Evolutionary conservation across 495 filamentous ascomycete genomes (phyloP).

Genomic region (Hypoxylon lienhwacheense): DNA sequence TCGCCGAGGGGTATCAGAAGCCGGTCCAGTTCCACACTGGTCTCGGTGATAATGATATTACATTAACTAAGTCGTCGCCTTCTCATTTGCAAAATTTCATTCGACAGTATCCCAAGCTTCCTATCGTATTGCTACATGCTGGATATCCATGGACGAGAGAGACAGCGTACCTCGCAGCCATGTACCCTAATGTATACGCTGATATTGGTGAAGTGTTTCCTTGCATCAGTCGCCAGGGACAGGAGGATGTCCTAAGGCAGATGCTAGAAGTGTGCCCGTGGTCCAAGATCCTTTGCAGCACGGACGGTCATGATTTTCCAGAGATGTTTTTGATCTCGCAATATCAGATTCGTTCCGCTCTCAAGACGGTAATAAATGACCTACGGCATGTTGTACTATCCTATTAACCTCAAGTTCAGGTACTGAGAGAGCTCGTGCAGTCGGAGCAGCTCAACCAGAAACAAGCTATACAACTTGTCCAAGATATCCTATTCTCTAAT

Average conservation of each 20-base stretch:
- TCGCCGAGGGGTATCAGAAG: slow-evolving; percentile 54
- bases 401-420: slow-evolving; percentile 41
- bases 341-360: slow-evolving; percentile 72
- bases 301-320: slow-evolving; percentile 80
- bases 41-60: slow-evolving; percentile 82
- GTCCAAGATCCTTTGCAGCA: slow-evolving; percentile 81
- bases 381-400: neutral
- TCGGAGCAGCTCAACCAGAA: slow-evolving; percentile 56
- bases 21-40: slow-evolving; percentile 89
- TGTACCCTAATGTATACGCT: slow-evolving; percentile 81
- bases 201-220: slow-evolving; percentile 89
- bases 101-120: slow-evolving; percentile 63
- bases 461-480: slow-evolving; percentile 61
- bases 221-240: slow-evolving; percentile 75
- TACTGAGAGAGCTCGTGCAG: slow-evolving; percentile 64
- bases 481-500: slow-evolving; percentile 69
- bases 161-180: slow-evolving; percentile 76
- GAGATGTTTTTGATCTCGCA: slow-evolving; percentile 82
- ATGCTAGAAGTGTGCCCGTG: slow-evolving; percentile 75
- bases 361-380: slow-evolving; percentile 58
- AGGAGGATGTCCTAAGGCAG: slow-evolving; percentile 72
- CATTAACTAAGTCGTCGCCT: slow-evolving; percentile 69
- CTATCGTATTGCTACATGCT: slow-evolving; percentile 80
- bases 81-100: slow-evolving; percentile 77
- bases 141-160: slow-evolving; percentile 84